A percentile compares a stretch with the other conserved stretches of the same genome.
Evolutionary conservation across 768 basidiomycete species (phyloP).

Genomic region (Mycena amicta): DNA sequence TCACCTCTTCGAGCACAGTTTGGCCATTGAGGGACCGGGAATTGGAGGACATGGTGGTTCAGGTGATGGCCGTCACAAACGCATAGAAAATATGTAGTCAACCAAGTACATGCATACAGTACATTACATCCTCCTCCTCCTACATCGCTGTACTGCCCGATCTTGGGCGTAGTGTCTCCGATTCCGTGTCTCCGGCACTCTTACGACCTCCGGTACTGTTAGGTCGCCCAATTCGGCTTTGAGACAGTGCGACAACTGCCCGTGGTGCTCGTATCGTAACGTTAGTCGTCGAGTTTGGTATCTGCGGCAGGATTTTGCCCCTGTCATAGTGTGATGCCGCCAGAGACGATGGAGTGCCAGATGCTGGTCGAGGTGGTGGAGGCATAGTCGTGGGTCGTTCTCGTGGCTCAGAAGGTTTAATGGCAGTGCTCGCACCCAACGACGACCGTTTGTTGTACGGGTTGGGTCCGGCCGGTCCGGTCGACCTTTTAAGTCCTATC

Average conservation of each 20-base stretch:
- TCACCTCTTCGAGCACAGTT: constrained; percentile 84
- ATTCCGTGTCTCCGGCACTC: constrained; percentile 31
- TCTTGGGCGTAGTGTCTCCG: constrained; percentile 32
- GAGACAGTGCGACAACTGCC: constrained; percentile 36
- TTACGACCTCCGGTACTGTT: constrained; percentile 37
- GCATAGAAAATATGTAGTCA: constrained; percentile 7
- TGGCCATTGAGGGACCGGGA: constrained; percentile 72
- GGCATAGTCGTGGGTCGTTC: constrained; percentile 40
- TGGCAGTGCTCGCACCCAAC: constrained; percentile 49
- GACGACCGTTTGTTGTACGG: constrained; percentile 60
- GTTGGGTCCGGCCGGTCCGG: constrained; percentile 47
- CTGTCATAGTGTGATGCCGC: constrained; percentile 32
- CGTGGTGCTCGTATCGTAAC: constrained; percentile 50
- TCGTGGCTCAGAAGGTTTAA: constrained; percentile 33
- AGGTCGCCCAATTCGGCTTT: constrained; percentile 46
- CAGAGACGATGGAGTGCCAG: constrained; percentile 33
- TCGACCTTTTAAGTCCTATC: constrained; percentile 61
- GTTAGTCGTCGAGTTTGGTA: constrained; percentile 46
- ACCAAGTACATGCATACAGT: constrained; percentile 2
- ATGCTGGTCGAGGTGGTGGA: constrained; percentile 31
- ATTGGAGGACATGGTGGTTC: constrained; percentile 20
- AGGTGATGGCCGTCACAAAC: not conserved
- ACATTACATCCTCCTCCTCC: constrained; percentile 10
- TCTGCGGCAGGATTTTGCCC: constrained; percentile 43
- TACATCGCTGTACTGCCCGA: constrained; percentile 26